Evolutionary conservation across 2,329 filamentous ascomycete species (phyloP).

Genomic region (Fusarium albosuccineum): DNA sequence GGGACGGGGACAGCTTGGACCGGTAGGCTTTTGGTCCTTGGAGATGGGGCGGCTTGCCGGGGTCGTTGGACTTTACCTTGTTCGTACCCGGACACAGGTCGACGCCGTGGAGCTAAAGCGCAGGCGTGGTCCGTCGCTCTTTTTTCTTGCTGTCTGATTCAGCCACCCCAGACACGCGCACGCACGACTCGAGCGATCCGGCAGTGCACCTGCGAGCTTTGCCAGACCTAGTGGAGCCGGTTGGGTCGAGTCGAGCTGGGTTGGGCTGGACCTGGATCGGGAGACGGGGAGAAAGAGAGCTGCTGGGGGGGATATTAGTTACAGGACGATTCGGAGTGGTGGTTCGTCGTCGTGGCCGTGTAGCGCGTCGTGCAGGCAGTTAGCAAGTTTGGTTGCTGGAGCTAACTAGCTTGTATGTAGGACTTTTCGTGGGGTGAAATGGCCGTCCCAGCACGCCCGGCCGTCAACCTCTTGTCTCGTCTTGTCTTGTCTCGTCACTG

Average conservation of each 20-base stretch:
- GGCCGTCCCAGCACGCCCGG: neutral
- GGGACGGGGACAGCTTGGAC: constrained; percentile 35
- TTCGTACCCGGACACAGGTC: constrained; percentile 31
- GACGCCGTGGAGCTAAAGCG: constrained; percentile 36
- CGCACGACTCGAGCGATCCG: constrained; percentile 38
- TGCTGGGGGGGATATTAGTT: constrained; percentile 23
- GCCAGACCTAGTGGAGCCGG: constrained; percentile 34
- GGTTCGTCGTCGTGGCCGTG: constrained; percentile 19
- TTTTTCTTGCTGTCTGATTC: constrained; percentile 38
- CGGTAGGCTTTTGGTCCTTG: constrained; percentile 36
- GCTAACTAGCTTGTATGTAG: constrained; percentile 5
- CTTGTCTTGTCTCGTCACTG: constrained; percentile 1
- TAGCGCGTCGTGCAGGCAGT: constrained; percentile 10
- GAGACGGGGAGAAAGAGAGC: neutral
- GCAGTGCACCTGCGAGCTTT: constrained; percentile 34
- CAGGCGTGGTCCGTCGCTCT: constrained; percentile 32
- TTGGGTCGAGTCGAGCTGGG: constrained; percentile 31
- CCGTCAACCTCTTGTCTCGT: constrained; percentile 13
- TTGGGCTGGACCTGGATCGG: constrained; percentile 5
- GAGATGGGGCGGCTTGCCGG: constrained; percentile 43
- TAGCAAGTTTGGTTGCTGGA: constrained; percentile 2
- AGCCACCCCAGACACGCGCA: constrained; percentile 41
- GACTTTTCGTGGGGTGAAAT: constrained; percentile 14
- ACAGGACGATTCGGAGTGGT: constrained; percentile 14
- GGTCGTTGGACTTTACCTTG: constrained; percentile 39